These are phyloP conservation scores for Seiridium unicorne DNA, from an alignment of 2,329 filamentous ascomycete genomes.

Conservation along the genomic window DNA sequence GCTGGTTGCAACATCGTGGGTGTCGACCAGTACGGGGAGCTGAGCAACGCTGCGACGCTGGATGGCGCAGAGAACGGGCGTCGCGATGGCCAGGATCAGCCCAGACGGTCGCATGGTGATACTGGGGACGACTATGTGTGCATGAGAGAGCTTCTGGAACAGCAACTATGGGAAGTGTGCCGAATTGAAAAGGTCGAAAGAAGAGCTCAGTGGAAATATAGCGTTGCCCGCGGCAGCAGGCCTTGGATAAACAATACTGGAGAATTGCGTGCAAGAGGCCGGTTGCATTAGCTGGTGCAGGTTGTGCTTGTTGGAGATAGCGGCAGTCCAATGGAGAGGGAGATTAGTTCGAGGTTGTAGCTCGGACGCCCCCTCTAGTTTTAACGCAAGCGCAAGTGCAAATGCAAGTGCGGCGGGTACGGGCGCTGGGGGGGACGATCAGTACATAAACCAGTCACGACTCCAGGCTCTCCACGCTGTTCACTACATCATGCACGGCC, in stretches of 20 bases:
- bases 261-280: not conserved
- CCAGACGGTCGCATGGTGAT: slow-evolving; percentile 7
- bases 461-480: too few species aligned
- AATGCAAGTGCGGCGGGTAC: not conserved
- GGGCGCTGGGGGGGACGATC: not conserved
- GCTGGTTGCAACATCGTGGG: slow-evolving; percentile 3
- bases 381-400: not conserved
- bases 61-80: not conserved
- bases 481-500: too few species aligned
- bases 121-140: not conserved
- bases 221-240: slow-evolving; percentile 3
- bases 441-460: not conserved
- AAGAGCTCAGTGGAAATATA: not conserved
- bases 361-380: not conserved
- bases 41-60: slow-evolving; percentile 6
- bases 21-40: slow-evolving; percentile 6
- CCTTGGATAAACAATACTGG: not conserved
- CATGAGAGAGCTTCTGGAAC: not conserved
- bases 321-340: not conserved
- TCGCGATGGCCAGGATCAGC: slow-evolving; percentile 6
- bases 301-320: not conserved
- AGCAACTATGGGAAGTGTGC: not conserved
- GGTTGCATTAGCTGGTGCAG: not conserved
- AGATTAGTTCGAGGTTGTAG: not conserved
- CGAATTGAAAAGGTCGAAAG: not conserved